Evolutionary conservation across 2,329 filamentous ascomycete species (phyloP), one percentile per base, ranked within the genome.

Genomic region (Colletotrichum limetticola): DNA sequence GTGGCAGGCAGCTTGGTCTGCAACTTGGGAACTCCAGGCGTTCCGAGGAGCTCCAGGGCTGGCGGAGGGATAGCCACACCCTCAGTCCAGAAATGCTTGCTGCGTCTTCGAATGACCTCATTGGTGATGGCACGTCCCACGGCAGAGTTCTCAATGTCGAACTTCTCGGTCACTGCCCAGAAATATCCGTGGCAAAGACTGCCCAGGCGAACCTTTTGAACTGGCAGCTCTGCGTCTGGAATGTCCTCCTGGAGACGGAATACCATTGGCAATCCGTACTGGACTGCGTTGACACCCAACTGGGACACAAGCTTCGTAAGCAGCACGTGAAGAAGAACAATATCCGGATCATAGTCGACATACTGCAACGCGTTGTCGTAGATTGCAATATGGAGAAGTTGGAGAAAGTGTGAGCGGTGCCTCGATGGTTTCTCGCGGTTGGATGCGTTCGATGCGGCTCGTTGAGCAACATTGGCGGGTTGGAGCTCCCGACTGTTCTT

Each of bases 111-210:
- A 12, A 89, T 86, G 71, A 98, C 93, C 80, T 98, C 95, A 70
- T 90, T 91, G 67, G 92, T 89, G 42, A 98, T 91, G 8, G 91
- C 91, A 65, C 88, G 88, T 8, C 94, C 95, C 22, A 94, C 87
- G 0, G 87, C 85, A 0, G 93, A 91, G 7, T 87, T 86, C 66
- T 95, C 92, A 74, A 97, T 92, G 58, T 94, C 90, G 74, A 98
- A 95, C 68, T 90, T 92, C 71, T 95, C 92, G 5, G 90, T 91
- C 74, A 98, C 80, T 0, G 91, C 89, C 92, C 94, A 96, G 71
- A 98, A 91, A 81, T 98, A 98, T 9, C 95, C 95, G 78, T 97
- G 94, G 63, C 96, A 94, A 69, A 98, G 85, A 79, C 93, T 95
- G 35, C 94, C 95, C 56, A 97, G 86, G 56, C 94, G 92, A 52